Evolutionary conservation across 2,329 filamentous ascomycete genomes (phyloP), one percentile per base, ranked within the genome.

Genomic region (Hymenoscyphus repandus): DNA sequence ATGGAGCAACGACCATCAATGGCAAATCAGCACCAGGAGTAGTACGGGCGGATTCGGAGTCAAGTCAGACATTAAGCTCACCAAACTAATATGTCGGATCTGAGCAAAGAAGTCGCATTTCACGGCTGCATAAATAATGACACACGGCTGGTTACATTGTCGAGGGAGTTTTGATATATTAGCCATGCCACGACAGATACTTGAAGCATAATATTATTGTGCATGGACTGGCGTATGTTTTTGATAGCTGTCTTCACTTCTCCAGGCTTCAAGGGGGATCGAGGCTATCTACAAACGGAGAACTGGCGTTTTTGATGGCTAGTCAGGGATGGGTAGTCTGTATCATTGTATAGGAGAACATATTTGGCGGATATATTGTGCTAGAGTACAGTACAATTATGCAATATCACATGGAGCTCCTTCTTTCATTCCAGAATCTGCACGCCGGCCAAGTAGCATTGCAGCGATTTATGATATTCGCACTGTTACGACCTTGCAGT

Each of bases 31-130:
- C 45, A 15, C 12, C 47, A 18, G 57, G 37, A 52, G 55, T 42
- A 9, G 30, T 50, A n/a, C 42, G 48, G 2, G 50, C 50, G 2
- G 51, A 53, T 17, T 53, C 50, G 3, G 53, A 55, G 38, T 55
- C 53, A 12, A 61, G 58, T 45, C 58, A 61, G 43, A 62, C 60
- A 13, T 38, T 60, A 41, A 54, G 50, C 17, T 58, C 56, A 11
- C 56, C 58, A 13, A 59, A 54, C 46, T 58, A 48, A 45, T 27
- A 9, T 10, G 2, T 17, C 7, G 7, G 22, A 27, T 27, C 22
- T 27, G 20, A n/a, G 12, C 33, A 13, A 13, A 27, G 4, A 27
- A 4, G 7, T 27, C 7, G 22, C 22, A 27, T 34, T 18, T 6
- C 12, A 37, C 7, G 47, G 43, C 18, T 31, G 32, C 30, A 20